These are phyloP conservation scores for Penicillium mononematosum DNA, from an alignment of 495 filamentous ascomycete genomes.

Conservation along the genomic window DNA sequence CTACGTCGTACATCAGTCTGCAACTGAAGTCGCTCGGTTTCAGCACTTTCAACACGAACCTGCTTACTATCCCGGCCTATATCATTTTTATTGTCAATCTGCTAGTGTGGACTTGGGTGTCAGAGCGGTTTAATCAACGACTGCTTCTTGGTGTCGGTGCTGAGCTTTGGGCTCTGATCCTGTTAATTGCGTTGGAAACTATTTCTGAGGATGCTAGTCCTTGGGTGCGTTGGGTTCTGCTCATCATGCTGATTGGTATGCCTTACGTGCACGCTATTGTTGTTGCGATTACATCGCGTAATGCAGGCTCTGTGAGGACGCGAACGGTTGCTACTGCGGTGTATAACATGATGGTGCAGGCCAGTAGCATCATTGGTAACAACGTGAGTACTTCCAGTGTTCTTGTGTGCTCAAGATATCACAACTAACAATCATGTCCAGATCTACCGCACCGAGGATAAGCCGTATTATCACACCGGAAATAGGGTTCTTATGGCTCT, in stretches of 20 bases:
- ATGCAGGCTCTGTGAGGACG: constrained; percentile 67
- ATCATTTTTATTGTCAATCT: constrained; percentile 48
- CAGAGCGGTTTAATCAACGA: constrained; percentile 53
- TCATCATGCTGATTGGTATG: constrained; percentile 54
- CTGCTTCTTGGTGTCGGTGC: constrained; percentile 50
- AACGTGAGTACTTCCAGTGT: constrained; percentile 46
- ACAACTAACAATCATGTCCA: constrained; percentile 20
- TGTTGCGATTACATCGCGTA: constrained; percentile 64
- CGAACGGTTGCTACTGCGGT: constrained; percentile 60
- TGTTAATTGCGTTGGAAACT: constrained; percentile 51
- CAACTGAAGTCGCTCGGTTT: constrained; percentile 61
- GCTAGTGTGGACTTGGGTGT: constrained; percentile 51
- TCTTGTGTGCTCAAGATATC: background rate
- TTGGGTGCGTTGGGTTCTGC: constrained; percentile 54
- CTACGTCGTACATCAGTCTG: constrained; percentile 60
- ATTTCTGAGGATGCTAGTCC: constrained; percentile 36
- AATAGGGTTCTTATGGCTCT: constrained; percentile 64
- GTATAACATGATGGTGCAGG: constrained; percentile 78
- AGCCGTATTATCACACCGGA: constrained; percentile 63
- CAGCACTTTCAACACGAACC: constrained; percentile 64
- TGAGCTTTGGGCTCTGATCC: constrained; percentile 57
- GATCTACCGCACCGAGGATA: constrained; percentile 65
- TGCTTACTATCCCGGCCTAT: constrained; percentile 65
- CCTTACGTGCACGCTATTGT: constrained; percentile 67
- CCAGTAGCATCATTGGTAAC: constrained; percentile 58